Percentiles rank a stretch among this genome's conserved stretches.
Evolutionary conservation across 208 protist genomes (phyloP).

Genomic region (Trypanosoma boissoni): DNA sequence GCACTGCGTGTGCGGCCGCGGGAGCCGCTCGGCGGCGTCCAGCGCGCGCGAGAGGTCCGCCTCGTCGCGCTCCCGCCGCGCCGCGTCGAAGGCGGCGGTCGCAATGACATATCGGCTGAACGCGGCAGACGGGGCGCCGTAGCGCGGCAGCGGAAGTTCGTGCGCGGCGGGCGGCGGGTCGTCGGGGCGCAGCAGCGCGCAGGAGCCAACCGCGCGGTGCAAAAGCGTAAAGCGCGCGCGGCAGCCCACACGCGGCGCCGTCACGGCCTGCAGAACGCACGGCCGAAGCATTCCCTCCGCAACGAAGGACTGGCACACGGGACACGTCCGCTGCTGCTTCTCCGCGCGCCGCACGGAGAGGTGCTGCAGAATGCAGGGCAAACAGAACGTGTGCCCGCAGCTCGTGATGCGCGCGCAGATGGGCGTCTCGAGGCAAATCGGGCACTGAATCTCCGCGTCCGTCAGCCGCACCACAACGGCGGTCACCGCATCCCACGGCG

Average conservation of each 20-base stretch:
- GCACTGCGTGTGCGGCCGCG: constrained; percentile 45
- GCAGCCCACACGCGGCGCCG: constrained; percentile 25
- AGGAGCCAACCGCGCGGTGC: constrained; percentile 45
- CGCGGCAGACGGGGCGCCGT: constrained; percentile 40
- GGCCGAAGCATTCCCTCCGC: constrained; percentile 46
- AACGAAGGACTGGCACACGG: constrained; percentile 70
- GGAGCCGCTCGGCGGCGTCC: constrained; percentile 29
- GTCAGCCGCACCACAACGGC: constrained; percentile 76
- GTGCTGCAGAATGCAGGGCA: constrained; percentile 77
- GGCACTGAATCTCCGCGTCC: constrained; percentile 75
- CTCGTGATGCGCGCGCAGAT: constrained; percentile 74
- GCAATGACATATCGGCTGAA: constrained; percentile 75
- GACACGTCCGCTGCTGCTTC: constrained; percentile 56
- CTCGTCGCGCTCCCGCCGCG: constrained; percentile 45
- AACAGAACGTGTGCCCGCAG: constrained; percentile 83
- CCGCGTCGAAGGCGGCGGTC: constrained; percentile 47
- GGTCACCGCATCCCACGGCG: constrained; percentile 78
- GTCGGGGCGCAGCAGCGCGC: constrained; percentile 66
- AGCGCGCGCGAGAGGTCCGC: constrained; percentile 50
- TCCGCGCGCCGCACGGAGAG: constrained; percentile 39
- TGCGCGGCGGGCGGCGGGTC: constrained; percentile 30
- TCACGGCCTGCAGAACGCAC: constrained; percentile 48
- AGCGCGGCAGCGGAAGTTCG: constrained; percentile 39
- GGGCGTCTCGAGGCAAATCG: constrained; percentile 77
- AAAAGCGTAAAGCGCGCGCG: constrained; percentile 67